phyloP scores from a whole-genome alignment of 192 early-diverging fungal genomes.

The Umbelopsis isabellina region DNA sequence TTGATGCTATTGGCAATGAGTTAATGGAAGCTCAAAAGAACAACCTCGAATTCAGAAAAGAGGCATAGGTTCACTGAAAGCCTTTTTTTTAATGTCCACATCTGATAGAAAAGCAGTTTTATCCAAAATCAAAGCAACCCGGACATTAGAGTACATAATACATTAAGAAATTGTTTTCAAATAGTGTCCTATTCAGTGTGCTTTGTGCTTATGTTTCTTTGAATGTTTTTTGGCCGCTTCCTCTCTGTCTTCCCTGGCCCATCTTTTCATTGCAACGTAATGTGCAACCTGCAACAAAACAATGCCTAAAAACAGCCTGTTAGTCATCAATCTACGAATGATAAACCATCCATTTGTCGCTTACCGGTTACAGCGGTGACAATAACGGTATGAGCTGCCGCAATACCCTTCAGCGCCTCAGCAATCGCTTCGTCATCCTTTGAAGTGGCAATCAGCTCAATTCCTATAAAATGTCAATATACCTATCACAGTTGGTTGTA shows the following conservation, averaged over 20 bases:
- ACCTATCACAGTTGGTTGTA: not conserved
- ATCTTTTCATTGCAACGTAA: conserved; percentile 25
- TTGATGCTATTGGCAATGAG: conserved; percentile 53
- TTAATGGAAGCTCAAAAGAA: conserved; percentile 57
- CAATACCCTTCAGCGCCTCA: conserved; percentile 29
- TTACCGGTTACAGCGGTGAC: conserved; percentile 33
- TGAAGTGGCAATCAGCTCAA: conserved; percentile 17
- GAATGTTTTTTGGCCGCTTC: conserved; percentile 1
- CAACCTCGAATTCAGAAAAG: conserved; percentile 43
- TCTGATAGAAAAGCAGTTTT: not conserved
- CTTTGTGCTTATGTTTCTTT: conserved; percentile 14
- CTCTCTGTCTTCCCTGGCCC: conserved; percentile 5
- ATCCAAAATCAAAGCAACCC: too few relatives aligned
- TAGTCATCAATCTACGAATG: not conserved
- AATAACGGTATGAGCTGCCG: conserved; percentile 33
- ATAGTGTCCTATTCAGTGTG: conserved; percentile 6
- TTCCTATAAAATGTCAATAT: conserved; percentile 7
- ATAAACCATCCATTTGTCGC: not conserved
- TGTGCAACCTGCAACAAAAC: conserved; percentile 39
- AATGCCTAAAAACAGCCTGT: conserved; percentile 25
- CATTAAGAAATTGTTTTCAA: not conserved
- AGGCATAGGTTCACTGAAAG: conserved; percentile 24
- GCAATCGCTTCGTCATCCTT: conserved; percentile 20
- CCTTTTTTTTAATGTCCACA: not conserved
- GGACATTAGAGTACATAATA: not conserved